Evolutionary conservation across 2,329 filamentous ascomycete species (phyloP), one percentile per base, ranked within the genome.

Genomic region (Magnaporthiopsis poae): DNA sequence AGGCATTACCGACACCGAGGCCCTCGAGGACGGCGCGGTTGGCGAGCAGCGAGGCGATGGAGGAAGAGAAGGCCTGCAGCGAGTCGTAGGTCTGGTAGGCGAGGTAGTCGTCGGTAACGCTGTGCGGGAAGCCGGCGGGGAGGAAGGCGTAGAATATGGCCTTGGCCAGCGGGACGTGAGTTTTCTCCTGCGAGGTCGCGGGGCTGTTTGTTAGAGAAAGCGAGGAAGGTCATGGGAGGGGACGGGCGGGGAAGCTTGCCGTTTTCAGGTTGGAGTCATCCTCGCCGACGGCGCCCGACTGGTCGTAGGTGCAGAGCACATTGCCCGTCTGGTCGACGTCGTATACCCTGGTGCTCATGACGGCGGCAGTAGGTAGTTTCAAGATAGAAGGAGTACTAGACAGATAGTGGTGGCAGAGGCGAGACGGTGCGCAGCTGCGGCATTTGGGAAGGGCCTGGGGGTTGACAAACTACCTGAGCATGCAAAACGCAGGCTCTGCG

Each of bases 41-140:
- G 61, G 92, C 90, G 25, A 97, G 81, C 18, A 96, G 82, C 2
- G 88, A 86, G 8, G 89, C 90, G 72, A 95, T 93, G 64, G 90
- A 91, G 61, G 89, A 92, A 66, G 90, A 91, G 76, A 95, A 94
- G 35, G 91, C 91, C 77, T 95, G 91, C 1, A 94, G 82, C 0
- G 90, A 93, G 78, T 95, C 91, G 73, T 80, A 87, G 62, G 81
- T 81, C 72, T 83, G 88, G 75, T 85, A 96, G 79, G 88, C 82
- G 5, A 92, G 80, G 76, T 97, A 97, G 76, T 97, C 92, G 18
- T 86, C 80, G 1, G 90, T 94, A 36, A 97, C 93, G 63, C 89
- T 95, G 70, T 92, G 86, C 0, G 92, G 93, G 76, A 89, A 97
- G n/a, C 92, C 92, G 1, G 90, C 88, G 0, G 93, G 93, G 0